phyloP scores from a whole-genome alignment of 768 basidiomycete species.

The Tylopilus sp. region DNA sequence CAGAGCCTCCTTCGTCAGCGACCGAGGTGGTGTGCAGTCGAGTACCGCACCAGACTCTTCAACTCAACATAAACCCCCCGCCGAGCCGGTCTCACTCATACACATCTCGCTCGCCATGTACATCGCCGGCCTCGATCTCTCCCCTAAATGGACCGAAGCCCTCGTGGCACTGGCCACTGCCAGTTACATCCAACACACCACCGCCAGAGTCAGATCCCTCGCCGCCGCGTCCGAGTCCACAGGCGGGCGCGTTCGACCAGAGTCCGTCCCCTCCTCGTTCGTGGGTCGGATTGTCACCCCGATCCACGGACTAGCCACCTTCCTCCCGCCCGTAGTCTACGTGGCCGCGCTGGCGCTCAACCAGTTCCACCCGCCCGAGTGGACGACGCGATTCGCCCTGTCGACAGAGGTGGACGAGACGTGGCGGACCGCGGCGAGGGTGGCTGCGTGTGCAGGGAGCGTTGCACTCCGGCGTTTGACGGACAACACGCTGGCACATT shows the following conservation, averaged over 20 bases:
- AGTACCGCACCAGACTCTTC: slow-evolving; percentile 6
- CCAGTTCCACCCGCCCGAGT: too few species aligned
- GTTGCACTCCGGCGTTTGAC: too few species aligned
- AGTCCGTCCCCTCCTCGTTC: slow-evolving; percentile 11
- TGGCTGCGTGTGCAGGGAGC: too few species aligned
- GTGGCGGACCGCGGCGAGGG: too few species aligned
- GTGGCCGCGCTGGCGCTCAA: too few species aligned
- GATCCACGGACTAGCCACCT: slow-evolving; percentile 19
- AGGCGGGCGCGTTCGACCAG: slow-evolving; percentile 17
- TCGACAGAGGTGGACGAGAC: too few species aligned
- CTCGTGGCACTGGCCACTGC: slow-evolving; percentile 14
- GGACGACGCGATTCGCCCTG: too few species aligned
- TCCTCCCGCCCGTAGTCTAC: too few species aligned
- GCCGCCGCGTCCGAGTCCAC: slow-evolving; percentile 3
- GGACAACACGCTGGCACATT: too few species aligned
- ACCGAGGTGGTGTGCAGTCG: background rate
- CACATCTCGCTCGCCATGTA: slow-evolving; percentile 5
- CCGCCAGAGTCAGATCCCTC: background rate
- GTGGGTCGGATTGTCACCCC: slow-evolving; percentile 23
- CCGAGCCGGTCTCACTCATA: too few species aligned
- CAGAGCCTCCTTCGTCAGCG: too few species aligned
- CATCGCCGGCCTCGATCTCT: slow-evolving; percentile 13
- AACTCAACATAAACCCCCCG: too few species aligned
- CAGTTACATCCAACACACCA: slow-evolving; percentile 1
- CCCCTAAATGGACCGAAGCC: slow-evolving; percentile 10